Base-by-base conservation (phyloP, 192 early-diverging fungal species). In the Linnemannia hyalina region DNA sequence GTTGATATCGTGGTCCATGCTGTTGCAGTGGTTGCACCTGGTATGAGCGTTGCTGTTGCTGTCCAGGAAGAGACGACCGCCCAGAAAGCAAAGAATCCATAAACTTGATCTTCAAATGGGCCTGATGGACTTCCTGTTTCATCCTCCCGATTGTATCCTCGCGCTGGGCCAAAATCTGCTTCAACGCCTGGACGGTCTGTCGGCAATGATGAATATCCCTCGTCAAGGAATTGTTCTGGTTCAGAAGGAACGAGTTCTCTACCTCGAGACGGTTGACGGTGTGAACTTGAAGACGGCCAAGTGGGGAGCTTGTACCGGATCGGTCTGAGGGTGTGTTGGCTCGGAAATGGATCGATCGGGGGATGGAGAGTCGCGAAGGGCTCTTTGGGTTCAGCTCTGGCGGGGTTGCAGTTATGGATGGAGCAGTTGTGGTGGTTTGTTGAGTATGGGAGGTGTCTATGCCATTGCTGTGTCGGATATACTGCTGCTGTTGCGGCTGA, bases 201-300 rank as follows among this genome's bases (percentile, higher is more conserved):
- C 82, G 82, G 46, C 82, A 78, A 20, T 83, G 68, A 0, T 78
- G 76, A n/a, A 87, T 65, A 7, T 87, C 85, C 52, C 49, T 80
- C 57, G 71, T 80, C 29, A 87, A 60, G 0, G 70, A 70, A 18
- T 42, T 70, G 47, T 87, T 87, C 71, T 87, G 85, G 40, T 68
- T 81, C 20, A 38, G 7, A 1, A 87, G 70, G 23, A 55, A 87
- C 2, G 85, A 75, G 57, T 87, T 87, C 42, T 87, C 85, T 9
- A 87, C 73, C 42, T 82, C 80, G 6, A 87, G 76, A 1, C 75
- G 80, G 71, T 82, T 87, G 13, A 87, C 23, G 1, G 76, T 60
- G 55, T 77, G 85, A 0, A 76, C 20, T 16, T 55, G 77, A n/a
- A 72, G 35, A 18, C 49, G 52, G 23, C 47, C 52, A 7, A 49